A percentile compares a stretch with the other conserved stretches of the same genome.
phyloP scores from a whole-genome alignment of 306 rosid genomes.

The Trifolium pratense region DNA sequence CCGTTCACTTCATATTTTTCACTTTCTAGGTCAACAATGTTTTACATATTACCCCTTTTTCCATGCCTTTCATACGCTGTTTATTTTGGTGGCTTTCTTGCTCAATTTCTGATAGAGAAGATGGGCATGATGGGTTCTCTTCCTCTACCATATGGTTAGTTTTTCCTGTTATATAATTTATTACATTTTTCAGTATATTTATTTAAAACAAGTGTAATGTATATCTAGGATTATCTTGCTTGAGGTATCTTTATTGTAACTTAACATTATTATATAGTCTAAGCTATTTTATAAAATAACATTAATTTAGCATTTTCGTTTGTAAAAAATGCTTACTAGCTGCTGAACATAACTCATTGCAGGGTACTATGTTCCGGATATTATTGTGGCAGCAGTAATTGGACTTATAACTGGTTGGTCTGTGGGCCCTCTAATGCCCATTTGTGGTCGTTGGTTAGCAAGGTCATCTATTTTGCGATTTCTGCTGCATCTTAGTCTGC shows the following conservation, averaged over 20 bases:
- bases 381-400: conserved; percentile 70
- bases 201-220: conserved; percentile 24
- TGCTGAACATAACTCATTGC: conserved; percentile 43
- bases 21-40: conserved; percentile 68
- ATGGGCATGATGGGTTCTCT: conserved; percentile 98
- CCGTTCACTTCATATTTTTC: conserved; percentile 32
- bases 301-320: conserved; percentile 21
- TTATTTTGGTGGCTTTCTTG: conserved; percentile 89
- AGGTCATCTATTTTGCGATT: conserved; percentile 77
- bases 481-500: conserved; percentile 74
- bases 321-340: conserved; percentile 26
- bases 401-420: conserved; percentile 85
- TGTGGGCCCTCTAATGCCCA: conserved; percentile 82
- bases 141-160: conserved; percentile 93
- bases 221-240: conserved; percentile 22
- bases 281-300: conserved; percentile 7
- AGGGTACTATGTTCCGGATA: conserved; percentile 84
- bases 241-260: conserved; percentile 25
- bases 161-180: not conserved
- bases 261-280: conserved; percentile 8
- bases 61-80: conserved; percentile 80
- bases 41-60: conserved; percentile 76
- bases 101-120: conserved; percentile 89
- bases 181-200: not conserved
- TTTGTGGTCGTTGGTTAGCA: conserved; percentile 84